Percentiles rank a stretch among this genome's conserved stretches.
Conservation (phyloP, 208 protist species). For the Leishmania lainsoni region DNA sequence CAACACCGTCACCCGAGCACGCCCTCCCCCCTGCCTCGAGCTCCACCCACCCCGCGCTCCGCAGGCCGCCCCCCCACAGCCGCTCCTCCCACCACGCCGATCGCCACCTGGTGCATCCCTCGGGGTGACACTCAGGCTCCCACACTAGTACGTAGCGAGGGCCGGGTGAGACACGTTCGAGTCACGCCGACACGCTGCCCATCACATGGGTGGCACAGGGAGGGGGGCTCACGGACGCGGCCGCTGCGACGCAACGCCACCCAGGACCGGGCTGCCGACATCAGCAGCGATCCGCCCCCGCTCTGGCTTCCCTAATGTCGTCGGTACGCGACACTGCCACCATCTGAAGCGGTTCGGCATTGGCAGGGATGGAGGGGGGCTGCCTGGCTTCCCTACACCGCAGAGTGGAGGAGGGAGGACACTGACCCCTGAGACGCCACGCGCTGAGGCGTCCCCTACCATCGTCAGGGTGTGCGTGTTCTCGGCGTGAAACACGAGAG, state of each 20-base stretch:
- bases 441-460: not conserved
- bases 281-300: no score
- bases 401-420: no score
- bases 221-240: no score
- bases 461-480: not conserved
- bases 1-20: not conserved
- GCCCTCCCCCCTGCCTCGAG: not conserved
- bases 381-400: not conserved
- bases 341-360: not conserved
- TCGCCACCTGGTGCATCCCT: not conserved
- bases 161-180: not conserved
- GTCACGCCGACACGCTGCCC: not conserved
- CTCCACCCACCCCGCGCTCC: not conserved
- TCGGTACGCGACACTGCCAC: not conserved
- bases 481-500: not conserved
- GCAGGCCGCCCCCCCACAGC: not conserved
- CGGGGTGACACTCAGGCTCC: not conserved
- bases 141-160: not conserved
- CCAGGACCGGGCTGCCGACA: no score
- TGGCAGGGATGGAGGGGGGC: not conserved
- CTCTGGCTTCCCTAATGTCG: no score
- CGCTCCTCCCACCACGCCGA: not conserved
- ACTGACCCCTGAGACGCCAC: no score
- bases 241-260: no score
- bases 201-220: not conserved